Conservation (phyloP, 352 stramenopile species). For the Blastocystis sp. region DNA sequence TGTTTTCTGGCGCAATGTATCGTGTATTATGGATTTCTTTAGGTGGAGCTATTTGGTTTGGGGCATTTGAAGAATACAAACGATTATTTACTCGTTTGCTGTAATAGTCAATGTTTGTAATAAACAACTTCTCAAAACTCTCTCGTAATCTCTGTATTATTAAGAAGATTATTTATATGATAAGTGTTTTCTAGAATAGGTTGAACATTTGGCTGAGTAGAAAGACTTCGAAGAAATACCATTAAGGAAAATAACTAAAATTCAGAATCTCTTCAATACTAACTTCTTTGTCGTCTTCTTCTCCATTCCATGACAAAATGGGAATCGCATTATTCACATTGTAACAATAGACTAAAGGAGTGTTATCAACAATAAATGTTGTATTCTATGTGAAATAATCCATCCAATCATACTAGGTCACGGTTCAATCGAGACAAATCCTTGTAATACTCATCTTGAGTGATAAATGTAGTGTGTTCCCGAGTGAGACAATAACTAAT, state of each 20-base stretch:
- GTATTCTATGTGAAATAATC: conserved; percentile 2
- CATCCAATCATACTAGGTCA: not conserved
- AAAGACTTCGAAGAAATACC: not conserved
- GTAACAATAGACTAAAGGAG: conserved; percentile 18
- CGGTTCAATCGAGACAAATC: conserved; percentile 21
- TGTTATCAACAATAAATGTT: conserved; percentile 43
- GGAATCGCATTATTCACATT: conserved; percentile 46
- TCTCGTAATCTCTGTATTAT: not conserved
- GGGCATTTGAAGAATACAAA: conserved; percentile 47
- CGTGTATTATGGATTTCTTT: conserved; percentile 54
- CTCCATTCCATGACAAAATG: conserved; percentile 28
- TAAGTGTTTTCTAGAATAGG: not conserved
- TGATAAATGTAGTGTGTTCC: conserved; percentile 35
- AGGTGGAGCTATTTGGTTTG: conserved; percentile 55
- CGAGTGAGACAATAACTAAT: conserved; percentile 19
- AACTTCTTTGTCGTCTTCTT: conserved; percentile 55
- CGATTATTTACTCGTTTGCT: not conserved
- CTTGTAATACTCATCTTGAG: not conserved
- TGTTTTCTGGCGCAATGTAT: not conserved
- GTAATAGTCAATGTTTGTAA: not conserved
- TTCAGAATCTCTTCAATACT: not conserved
- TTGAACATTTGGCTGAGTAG: not conserved
- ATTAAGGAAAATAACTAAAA: conserved; percentile 22
- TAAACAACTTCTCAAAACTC: not conserved
- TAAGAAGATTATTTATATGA: conserved; percentile 31